Evolutionary conservation across 1,284 basidiomycete species (phyloP).

Genomic region (Phellinidium pouzarii): DNA sequence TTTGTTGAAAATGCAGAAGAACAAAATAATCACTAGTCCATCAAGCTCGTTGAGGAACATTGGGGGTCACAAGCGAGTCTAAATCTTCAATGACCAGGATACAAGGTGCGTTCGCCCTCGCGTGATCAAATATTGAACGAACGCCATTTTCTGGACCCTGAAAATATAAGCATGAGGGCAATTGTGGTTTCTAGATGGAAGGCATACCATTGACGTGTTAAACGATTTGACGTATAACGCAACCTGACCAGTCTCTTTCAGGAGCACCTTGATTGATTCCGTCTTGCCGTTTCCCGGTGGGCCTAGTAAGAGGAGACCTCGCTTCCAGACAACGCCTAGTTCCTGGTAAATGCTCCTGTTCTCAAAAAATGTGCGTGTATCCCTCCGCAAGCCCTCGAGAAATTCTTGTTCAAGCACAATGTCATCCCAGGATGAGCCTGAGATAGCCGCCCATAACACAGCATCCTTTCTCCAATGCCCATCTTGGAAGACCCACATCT

Average conservation of each 20-base stretch:
- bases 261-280: neutral
- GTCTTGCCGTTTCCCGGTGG: slow-evolving; percentile 29
- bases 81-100: slow-evolving; percentile 42
- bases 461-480: slow-evolving; percentile 32
- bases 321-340: slow-evolving; percentile 39
- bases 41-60: slow-evolving; percentile 42
- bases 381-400: slow-evolving; percentile 31
- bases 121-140: slow-evolving; percentile 28
- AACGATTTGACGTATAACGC: slow-evolving; percentile 40
- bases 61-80: slow-evolving; percentile 35
- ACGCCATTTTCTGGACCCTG: slow-evolving; percentile 29
- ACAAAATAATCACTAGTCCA: slow-evolving; percentile 28
- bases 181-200: neutral
- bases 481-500: slow-evolving; percentile 36
- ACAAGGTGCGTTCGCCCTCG: slow-evolving; percentile 33
- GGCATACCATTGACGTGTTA: neutral
- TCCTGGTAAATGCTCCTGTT: slow-evolving; percentile 34
- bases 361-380: slow-evolving; percentile 38
- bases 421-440: slow-evolving; percentile 31
- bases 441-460: slow-evolving; percentile 32
- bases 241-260: slow-evolving; percentile 23
- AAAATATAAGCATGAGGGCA: neutral
- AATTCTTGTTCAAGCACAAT: slow-evolving; percentile 36
- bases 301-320: slow-evolving; percentile 26
- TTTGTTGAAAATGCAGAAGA: slow-evolving; percentile 12